Evolutionary conservation across 1,284 basidiomycete genomes (phyloP), one percentile per base, ranked within the genome.

Genomic region (Phylloboletellus chloephorus): DNA sequence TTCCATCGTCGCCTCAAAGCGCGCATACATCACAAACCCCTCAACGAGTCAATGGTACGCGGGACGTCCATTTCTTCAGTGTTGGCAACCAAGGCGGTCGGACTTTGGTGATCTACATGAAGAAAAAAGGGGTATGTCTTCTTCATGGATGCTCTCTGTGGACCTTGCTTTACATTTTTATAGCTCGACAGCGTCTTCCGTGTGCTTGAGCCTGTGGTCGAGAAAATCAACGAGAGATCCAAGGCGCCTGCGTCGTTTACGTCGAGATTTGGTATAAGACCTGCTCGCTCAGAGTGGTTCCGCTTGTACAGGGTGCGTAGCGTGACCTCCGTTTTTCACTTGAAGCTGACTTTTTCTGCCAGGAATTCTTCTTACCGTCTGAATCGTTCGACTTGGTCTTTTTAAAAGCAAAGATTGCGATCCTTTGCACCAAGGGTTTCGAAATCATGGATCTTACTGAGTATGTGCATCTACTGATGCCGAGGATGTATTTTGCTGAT

Each of bases 391-490:
- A 88, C 52, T 71, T 97, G 36, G 82, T 93, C 53, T 98, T 97
- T 71, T 71, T 96, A 46, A 90, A 90, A 60, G 82, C 87, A 20
- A 89, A 85, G 65, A 82, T 98, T 45, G 91, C 90, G 5, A 87
- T 98, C 43, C 76, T 95, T 22, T 94, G 92, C 52, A 78, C 86
- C 2, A 92, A 88, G 56, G 92, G 90, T n/a, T 95, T 97, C 55
- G 90, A 95, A 67, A 95, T 97, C 54, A 96, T 97, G 88, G 88
- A 96, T 60, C 71, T 98, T 23, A 78, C 79, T 3, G 82, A 90
- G 90, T 91, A 61, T 29, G 86, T 72, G 12, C 6, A 32, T 36
- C 7, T 12, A 8, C 11, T 10, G 15, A n/a, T n/a, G 5, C 3
- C 12, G 8, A n/a, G 4, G 16, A 15, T n/a, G 3, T 16, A 7